Conservation (phyloP, 2,329 filamentous ascomycete genomes). For the Decorospora gaudefroyi region DNA sequence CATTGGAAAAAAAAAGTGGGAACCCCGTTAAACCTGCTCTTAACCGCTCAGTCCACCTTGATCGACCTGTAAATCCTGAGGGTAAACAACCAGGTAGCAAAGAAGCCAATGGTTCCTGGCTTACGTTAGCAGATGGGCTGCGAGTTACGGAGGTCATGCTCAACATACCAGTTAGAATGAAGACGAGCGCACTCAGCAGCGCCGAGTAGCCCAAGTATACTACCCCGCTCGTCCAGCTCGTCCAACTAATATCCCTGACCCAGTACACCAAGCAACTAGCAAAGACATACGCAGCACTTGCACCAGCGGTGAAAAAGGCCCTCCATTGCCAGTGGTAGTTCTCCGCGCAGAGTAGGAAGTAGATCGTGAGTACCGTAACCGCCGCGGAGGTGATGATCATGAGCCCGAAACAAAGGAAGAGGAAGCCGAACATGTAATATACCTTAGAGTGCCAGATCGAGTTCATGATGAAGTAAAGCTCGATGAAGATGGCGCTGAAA, state of each 20-base stretch:
- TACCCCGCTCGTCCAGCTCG: conserved; percentile 81
- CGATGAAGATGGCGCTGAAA: conserved; percentile 96
- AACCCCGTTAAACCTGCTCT: not conserved
- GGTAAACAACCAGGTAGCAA: conserved; percentile 92
- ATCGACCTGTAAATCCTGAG: conserved; percentile 95
- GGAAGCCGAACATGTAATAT: conserved; percentile 99
- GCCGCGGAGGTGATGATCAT: conserved; percentile 96
- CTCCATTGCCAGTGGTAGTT: conserved; percentile 99
- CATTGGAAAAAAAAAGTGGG: not conserved
- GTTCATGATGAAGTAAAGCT: conserved; percentile 99
- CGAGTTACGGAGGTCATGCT: not conserved
- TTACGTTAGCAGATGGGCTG: conserved; percentile 13
- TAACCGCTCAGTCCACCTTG: conserved; percentile 77
- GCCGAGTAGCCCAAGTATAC: conserved; percentile 93
- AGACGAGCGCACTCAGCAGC: conserved; percentile 87
- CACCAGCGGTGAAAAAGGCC: conserved; percentile 87
- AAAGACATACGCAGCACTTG: conserved; percentile 90
- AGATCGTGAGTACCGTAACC: conserved; percentile 91
- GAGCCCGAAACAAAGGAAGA: conserved; percentile 95
- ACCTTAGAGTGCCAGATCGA: conserved; percentile 98
- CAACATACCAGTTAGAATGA: conserved; percentile 84
- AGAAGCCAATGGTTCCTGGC: conserved; percentile 90
- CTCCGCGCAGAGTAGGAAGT: conserved; percentile 93
- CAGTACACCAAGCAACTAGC: conserved; percentile 89
- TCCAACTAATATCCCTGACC: conserved; percentile 82